A percentile compares a stretch with the other conserved stretches of the same genome.
Conservation (phyloP, 1,284 basidiomycete species). For the Ustilago bromivora region DNA sequence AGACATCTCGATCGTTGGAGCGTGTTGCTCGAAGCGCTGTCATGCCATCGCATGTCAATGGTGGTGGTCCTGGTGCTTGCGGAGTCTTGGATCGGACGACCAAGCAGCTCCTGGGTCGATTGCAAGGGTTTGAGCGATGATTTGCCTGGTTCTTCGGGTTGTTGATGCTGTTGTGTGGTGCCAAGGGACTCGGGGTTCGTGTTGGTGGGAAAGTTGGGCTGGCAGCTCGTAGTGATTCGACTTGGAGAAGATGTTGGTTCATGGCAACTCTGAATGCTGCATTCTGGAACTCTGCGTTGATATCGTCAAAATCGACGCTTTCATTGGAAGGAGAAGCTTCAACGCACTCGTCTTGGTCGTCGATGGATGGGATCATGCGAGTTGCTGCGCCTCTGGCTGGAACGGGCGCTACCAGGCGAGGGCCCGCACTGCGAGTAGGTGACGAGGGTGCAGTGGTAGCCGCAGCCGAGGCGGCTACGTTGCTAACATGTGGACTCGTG, state of each 20-base stretch:
- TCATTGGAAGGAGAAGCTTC: constrained; percentile 29
- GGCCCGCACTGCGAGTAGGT: constrained; percentile 9
- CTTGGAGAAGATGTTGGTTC: constrained; percentile 2
- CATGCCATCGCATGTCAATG: constrained; percentile 26
- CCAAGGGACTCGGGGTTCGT: constrained; percentile 16
- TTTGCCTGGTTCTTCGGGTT: constrained; percentile 1
- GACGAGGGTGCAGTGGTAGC: background rate
- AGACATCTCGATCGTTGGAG: constrained; percentile 26
- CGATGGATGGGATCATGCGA: constrained; percentile 14
- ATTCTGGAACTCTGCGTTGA: constrained; percentile 34
- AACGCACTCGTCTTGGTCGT: constrained; percentile 19
- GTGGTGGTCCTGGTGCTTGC: constrained; percentile 30
- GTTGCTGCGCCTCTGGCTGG: constrained; percentile 26
- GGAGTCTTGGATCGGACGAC: constrained; percentile 35
- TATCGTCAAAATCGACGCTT: constrained; percentile 32
- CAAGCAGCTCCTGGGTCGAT: constrained; percentile 35
- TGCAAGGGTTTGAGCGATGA: background rate
- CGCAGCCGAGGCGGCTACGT: constrained; percentile 8
- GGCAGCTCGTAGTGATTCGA: background rate
- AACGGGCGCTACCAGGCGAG: constrained; percentile 32
- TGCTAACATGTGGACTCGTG: constrained; percentile 13
- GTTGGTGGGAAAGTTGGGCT: background rate
- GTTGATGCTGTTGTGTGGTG: constrained; percentile 12
- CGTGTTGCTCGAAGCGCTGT: constrained; percentile 16
- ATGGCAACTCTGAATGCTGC: constrained; percentile 22